phyloP scores from a whole-genome alignment of 2,329 filamentous ascomycete genomes.

The Hypoxylon sp. region DNA sequence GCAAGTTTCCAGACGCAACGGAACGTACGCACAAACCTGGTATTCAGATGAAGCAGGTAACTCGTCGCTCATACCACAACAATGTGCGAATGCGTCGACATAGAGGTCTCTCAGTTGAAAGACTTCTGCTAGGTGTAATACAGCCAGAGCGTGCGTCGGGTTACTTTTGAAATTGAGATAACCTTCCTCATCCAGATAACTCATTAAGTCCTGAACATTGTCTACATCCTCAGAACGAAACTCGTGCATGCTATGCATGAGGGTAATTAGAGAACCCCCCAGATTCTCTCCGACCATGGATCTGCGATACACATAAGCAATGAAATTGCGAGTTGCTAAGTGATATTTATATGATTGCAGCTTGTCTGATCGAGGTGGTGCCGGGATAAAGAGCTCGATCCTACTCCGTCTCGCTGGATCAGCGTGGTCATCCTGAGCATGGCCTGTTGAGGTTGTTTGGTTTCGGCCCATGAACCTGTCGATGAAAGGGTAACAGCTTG shows the following conservation, averaged over 20 bases:
- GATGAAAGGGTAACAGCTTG: slow-evolving; percentile 73
- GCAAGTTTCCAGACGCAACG: slow-evolving; percentile 20
- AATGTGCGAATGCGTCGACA: slow-evolving; percentile 81
- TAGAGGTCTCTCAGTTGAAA: slow-evolving; percentile 76
- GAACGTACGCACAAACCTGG: slow-evolving; percentile 62
- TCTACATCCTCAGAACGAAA: slow-evolving; percentile 69
- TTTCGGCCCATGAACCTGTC: slow-evolving; percentile 63
- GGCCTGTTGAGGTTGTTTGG: slow-evolving; percentile 31
- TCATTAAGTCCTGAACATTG: slow-evolving; percentile 73
- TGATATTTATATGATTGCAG: slow-evolving; percentile 74
- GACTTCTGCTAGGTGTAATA: slow-evolving; percentile 77
- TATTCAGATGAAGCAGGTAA: slow-evolving; percentile 72
- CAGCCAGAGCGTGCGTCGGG: slow-evolving; percentile 76
- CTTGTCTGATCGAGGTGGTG: slow-evolving; percentile 68
- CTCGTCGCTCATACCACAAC: slow-evolving; percentile 80
- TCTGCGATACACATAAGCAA: slow-evolving; percentile 77
- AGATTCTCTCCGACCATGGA: slow-evolving; percentile 78
- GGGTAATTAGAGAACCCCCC: slow-evolving; percentile 72
- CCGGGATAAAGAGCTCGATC: slow-evolving; percentile 80
- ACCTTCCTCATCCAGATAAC: slow-evolving; percentile 77
- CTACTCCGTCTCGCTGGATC: slow-evolving; percentile 57
- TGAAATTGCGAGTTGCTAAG: slow-evolving; percentile 79
- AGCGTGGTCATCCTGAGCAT: slow-evolving; percentile 51
- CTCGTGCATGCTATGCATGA: slow-evolving; percentile 76
- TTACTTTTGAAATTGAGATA: slow-evolving; percentile 77